Evolutionary conservation across 2,329 filamentous ascomycete species (phyloP).

Genomic region (Cytospora piceae): DNA sequence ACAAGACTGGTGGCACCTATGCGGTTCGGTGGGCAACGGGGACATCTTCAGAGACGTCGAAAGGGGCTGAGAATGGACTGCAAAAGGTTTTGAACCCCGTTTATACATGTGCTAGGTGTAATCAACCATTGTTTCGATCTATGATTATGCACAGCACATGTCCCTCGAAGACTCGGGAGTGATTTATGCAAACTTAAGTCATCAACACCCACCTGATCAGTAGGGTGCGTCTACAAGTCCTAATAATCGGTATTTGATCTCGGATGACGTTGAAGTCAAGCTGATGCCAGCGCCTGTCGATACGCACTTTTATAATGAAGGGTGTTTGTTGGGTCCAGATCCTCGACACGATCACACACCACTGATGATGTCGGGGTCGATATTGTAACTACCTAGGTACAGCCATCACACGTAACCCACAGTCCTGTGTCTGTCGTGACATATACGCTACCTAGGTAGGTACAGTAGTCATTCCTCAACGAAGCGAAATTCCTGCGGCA

Average conservation of each 20-base stretch:
- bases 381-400: too few species aligned
- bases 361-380: background rate
- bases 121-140: too few species aligned
- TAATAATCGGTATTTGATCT: background rate
- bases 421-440: background rate
- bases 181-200: background rate
- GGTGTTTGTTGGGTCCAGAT: background rate
- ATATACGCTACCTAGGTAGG: background rate
- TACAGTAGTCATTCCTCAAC: slow-evolving; percentile 4
- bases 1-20: background rate
- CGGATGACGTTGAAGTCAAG: background rate
- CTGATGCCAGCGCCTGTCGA: background rate
- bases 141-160: background rate
- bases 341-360: background rate
- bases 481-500: slow-evolving; percentile 10
- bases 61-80: background rate
- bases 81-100: background rate
- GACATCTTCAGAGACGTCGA: background rate
- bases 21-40: background rate
- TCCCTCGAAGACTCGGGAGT: too few species aligned
- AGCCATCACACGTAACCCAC: background rate
- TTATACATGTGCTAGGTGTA: background rate
- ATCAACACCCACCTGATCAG: too few species aligned
- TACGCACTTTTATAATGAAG: background rate
- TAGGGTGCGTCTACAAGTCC: background rate